Evolutionary conservation across 106 monocot genomes (phyloP).

Genomic region (Amphibolis antarctica): DNA sequence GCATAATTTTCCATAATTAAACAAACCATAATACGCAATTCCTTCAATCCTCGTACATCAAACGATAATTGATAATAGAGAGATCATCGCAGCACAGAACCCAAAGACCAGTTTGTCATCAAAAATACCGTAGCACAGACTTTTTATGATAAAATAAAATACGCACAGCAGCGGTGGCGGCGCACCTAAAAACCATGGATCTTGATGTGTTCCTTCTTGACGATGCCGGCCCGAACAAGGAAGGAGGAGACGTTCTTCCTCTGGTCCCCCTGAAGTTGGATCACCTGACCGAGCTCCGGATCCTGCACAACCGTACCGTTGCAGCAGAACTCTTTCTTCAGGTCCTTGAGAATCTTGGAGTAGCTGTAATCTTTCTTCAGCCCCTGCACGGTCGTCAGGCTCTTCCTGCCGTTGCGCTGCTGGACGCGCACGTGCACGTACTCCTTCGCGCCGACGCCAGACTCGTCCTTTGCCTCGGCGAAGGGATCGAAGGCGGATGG

Average conservation of each 20-base stretch:
- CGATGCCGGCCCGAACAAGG: slow-evolving; percentile 44
- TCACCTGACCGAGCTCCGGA: slow-evolving; percentile 76
- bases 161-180: no score
- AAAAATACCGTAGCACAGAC: no score
- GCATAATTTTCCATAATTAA: no score
- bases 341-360: slow-evolving; percentile 73
- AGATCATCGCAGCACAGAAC: no score
- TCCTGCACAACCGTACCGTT: slow-evolving; percentile 96
- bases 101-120: no score
- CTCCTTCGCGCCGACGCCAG: slow-evolving; percentile 69
- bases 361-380: slow-evolving; percentile 84
- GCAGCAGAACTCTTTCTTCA: slow-evolving; percentile 91
- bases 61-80: no score
- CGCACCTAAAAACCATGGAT: slow-evolving; percentile 41
- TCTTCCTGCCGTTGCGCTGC: slow-evolving; percentile 80
- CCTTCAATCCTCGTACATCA: no score
- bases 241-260: slow-evolving; percentile 79
- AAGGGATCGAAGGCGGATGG: slow-evolving; percentile 76
- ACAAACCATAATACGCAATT: no score
- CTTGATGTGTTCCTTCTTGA: slow-evolving; percentile 39
- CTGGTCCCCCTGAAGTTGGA: slow-evolving; percentile 94
- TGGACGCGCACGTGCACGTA: slow-evolving; percentile 88
- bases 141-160: no score
- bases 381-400: slow-evolving; percentile 82
- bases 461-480: slow-evolving; percentile 76